These are phyloP conservation scores for Ilex paraguariensis DNA, from an alignment of 305 asterid species.

Conservation along the genomic window DNA sequence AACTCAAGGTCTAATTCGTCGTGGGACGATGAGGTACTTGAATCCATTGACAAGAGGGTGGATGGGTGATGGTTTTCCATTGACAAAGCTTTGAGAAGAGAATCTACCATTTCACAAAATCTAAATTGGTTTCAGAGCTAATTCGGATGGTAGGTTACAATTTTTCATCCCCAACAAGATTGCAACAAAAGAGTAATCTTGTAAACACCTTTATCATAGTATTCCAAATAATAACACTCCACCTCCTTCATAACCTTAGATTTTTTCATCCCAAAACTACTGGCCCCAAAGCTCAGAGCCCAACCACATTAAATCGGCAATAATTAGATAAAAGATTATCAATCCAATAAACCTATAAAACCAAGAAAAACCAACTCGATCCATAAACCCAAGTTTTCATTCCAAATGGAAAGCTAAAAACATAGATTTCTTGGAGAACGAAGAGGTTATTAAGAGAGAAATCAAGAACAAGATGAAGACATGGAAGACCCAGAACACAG, in stretches of 20 bases:
- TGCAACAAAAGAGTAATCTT: slow-evolving; percentile 25
- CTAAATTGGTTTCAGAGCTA: slow-evolving; percentile 14
- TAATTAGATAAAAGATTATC: neutral
- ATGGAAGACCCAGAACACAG: slow-evolving; percentile 6
- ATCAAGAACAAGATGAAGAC: slow-evolving; percentile 9
- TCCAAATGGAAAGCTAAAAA: slow-evolving; percentile 7
- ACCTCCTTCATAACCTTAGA: slow-evolving; percentile 43
- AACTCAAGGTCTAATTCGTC: slow-evolving; percentile 72
- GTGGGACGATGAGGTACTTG: slow-evolving; percentile 75
- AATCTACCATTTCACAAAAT: slow-evolving; percentile 51
- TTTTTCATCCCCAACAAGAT: slow-evolving; percentile 26
- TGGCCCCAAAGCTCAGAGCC: slow-evolving; percentile 8
- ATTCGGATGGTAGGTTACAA: slow-evolving; percentile 14
- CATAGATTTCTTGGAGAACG: neutral
- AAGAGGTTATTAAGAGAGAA: slow-evolving; percentile 1
- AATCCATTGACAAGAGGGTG: slow-evolving; percentile 84
- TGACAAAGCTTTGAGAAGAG: slow-evolving; percentile 53
- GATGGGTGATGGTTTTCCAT: slow-evolving; percentile 85
- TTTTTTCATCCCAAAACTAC: slow-evolving; percentile 27
- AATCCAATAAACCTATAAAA: neutral
- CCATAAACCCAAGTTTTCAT: slow-evolving; percentile 10
- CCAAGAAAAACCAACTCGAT: slow-evolving; percentile 2
- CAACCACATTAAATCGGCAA: slow-evolving; percentile 10
- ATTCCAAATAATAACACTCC: slow-evolving; percentile 47
- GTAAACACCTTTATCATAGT: slow-evolving; percentile 25